A percentile compares a stretch with the other conserved stretches of the same genome.
Conservation (phyloP, 441 rosid genomes). For the Daphne laureola region DNA sequence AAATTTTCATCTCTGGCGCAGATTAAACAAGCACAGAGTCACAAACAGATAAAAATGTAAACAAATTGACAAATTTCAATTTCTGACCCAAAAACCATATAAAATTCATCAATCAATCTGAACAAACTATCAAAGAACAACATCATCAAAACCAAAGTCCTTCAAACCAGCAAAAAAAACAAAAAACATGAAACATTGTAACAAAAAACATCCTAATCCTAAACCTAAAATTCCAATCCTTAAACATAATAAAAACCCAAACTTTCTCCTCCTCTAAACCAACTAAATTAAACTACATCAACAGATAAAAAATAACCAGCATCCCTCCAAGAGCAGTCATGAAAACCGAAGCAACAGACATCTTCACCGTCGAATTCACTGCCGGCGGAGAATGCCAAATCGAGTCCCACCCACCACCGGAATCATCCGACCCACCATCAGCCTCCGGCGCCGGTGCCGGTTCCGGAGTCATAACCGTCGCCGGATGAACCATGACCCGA, state of each 20-base stretch:
- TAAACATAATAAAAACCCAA: neutral
- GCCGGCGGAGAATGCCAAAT: conserved; percentile 24
- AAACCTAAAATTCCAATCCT: no score
- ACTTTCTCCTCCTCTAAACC: neutral
- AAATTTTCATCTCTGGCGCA: no score
- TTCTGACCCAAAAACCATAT: no score
- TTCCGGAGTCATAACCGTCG: conserved; percentile 7
- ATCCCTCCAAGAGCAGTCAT: conserved; percentile 23
- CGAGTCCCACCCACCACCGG: conserved; percentile 17
- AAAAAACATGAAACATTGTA: no score
- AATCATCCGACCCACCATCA: conserved; percentile 6
- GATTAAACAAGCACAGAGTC: no score
- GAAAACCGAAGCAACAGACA: conserved; percentile 21
- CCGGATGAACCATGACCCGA: conserved; percentile 19
- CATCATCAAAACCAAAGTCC: no score
- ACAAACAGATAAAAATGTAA: no score
- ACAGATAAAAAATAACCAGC: conserved; percentile 19
- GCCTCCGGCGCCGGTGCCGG: conserved; percentile 17
- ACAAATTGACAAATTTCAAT: no score
- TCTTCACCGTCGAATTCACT: conserved; percentile 18
- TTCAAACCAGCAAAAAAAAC: no score
- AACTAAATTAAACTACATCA: conserved; percentile 8
- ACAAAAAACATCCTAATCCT: no score
- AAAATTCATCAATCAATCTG: no score
- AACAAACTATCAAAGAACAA: no score